Percentiles rank a stretch among this genome's conserved stretches.
Conservation (phyloP, 2,329 filamentous ascomycete genomes). For the Fusarium transvaalense region DNA sequence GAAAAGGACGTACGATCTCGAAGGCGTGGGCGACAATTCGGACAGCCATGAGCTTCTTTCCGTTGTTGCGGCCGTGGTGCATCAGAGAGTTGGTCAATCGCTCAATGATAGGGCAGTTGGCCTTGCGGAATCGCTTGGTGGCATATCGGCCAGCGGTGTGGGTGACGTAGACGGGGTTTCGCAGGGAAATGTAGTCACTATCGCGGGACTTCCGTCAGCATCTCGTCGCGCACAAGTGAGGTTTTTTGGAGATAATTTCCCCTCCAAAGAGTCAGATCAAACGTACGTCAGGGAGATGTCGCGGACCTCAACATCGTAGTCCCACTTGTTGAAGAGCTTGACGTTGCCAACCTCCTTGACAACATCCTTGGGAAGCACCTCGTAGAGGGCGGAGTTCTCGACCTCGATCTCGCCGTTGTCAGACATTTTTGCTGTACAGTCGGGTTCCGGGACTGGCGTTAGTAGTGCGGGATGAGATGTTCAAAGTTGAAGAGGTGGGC, state of each 20-base stretch:
- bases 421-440: slow-evolving; percentile 79
- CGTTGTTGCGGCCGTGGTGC: slow-evolving; percentile 99
- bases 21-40: slow-evolving; percentile 99
- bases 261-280: slow-evolving; percentile 19
- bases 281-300: slow-evolving; percentile 99
- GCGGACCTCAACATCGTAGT: slow-evolving; percentile 99
- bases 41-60: slow-evolving; percentile 99
- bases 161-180: slow-evolving; percentile 97
- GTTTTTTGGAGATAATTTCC: slow-evolving; percentile 28
- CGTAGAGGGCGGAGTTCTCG: slow-evolving; percentile 79
- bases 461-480: slow-evolving; percentile 53
- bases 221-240: slow-evolving; percentile 33
- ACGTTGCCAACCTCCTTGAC: slow-evolving; percentile 88
- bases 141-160: slow-evolving; percentile 99
- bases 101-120: slow-evolving; percentile 99
- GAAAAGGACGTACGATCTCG: slow-evolving; percentile 91
- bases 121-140: slow-evolving; percentile 99
- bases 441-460: slow-evolving; percentile 53
- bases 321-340: slow-evolving; percentile 98
- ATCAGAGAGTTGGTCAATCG: slow-evolving; percentile 99
- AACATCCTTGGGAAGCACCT: slow-evolving; percentile 93
- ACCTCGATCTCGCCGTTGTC: slow-evolving; percentile 95
- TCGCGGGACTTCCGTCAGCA: slow-evolving; percentile 53
- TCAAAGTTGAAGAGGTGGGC: slow-evolving; percentile 43
- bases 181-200: slow-evolving; percentile 99